A percentile compares a stretch with the other conserved stretches of the same genome.
These are phyloP conservation scores for Trichoderma sp. DNA, from an alignment of 2,329 filamentous ascomycete species.

Conservation along the genomic window DNA sequence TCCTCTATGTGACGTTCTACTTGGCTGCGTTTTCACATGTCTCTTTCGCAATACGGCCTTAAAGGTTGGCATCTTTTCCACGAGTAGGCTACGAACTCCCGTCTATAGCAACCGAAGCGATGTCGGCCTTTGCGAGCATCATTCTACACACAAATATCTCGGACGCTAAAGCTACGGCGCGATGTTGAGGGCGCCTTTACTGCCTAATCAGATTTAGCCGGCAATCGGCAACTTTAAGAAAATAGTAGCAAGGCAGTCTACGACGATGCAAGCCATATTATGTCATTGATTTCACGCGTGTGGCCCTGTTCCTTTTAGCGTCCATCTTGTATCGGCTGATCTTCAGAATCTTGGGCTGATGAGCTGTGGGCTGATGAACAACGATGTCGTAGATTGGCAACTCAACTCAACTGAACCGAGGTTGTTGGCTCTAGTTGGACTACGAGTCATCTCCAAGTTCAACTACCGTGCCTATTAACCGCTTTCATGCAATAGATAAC, in stretches of 20 bases:
- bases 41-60: too few relatives aligned
- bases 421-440: background rate
- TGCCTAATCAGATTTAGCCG: conserved; percentile 17
- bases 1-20: background rate
- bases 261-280: background rate
- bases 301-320: background rate
- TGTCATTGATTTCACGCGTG: background rate
- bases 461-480: background rate
- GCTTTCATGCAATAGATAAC: background rate
- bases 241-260: background rate
- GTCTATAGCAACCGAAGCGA: background rate
- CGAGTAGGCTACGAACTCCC: background rate
- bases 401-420: background rate
- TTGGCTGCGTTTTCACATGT: background rate
- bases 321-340: background rate
- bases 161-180: background rate
- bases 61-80: background rate
- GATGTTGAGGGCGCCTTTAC: conserved; percentile 1
- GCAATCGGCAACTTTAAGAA: background rate
- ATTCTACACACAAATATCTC: background rate
- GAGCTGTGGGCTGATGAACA: background rate
- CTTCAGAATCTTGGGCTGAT: background rate
- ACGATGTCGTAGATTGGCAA: background rate
- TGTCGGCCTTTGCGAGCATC: background rate
- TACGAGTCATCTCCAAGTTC: background rate